A percentile compares a stretch with the other conserved stretches of the same genome.
These are phyloP conservation scores for Exophiala mesophila DNA, from an alignment of 2,329 filamentous ascomycete species.

Conservation along the genomic window DNA sequence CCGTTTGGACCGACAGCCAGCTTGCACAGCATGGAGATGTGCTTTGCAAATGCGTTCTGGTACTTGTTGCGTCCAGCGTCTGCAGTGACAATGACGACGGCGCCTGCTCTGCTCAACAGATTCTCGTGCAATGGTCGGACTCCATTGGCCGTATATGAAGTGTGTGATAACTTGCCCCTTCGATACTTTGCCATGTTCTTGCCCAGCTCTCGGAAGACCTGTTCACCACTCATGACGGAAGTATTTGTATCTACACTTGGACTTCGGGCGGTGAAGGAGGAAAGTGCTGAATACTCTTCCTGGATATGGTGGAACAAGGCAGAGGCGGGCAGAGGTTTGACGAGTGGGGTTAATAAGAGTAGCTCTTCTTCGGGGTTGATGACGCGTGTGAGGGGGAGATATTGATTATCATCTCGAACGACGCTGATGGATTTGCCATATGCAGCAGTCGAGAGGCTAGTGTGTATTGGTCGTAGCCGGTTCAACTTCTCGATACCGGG, in stretches of 20 bases:
- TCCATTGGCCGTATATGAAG: slow-evolving; percentile 91
- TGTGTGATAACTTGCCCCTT: slow-evolving; percentile 82
- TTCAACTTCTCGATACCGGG: slow-evolving; percentile 71
- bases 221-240: slow-evolving; percentile 82
- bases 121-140: slow-evolving; percentile 91
- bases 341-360: slow-evolving; percentile 79
- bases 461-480: slow-evolving; percentile 75
- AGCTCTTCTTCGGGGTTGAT: slow-evolving; percentile 82
- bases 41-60: slow-evolving; percentile 91
- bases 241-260: slow-evolving; percentile 55
- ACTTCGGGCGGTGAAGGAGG: slow-evolving; percentile 22
- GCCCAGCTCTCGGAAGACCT: slow-evolving; percentile 85
- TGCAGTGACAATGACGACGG: slow-evolving; percentile 85
- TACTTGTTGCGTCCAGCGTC: slow-evolving; percentile 93
- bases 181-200: slow-evolving; percentile 79
- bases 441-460: slow-evolving; percentile 72
- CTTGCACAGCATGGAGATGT: slow-evolving; percentile 86
- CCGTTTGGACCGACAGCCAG: slow-evolving; percentile 36
- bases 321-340: slow-evolving; percentile 88
- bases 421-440: slow-evolving; percentile 93
- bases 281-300: slow-evolving; percentile 36
- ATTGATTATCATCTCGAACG: slow-evolving; percentile 78
- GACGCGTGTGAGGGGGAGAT: slow-evolving; percentile 75
- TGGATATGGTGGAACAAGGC: slow-evolving; percentile 63
- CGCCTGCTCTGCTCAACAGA: slow-evolving; percentile 79